These are phyloP conservation scores for Mrakia frigida DNA, from an alignment of 768 basidiomycete genomes.

Conservation along the genomic window DNA sequence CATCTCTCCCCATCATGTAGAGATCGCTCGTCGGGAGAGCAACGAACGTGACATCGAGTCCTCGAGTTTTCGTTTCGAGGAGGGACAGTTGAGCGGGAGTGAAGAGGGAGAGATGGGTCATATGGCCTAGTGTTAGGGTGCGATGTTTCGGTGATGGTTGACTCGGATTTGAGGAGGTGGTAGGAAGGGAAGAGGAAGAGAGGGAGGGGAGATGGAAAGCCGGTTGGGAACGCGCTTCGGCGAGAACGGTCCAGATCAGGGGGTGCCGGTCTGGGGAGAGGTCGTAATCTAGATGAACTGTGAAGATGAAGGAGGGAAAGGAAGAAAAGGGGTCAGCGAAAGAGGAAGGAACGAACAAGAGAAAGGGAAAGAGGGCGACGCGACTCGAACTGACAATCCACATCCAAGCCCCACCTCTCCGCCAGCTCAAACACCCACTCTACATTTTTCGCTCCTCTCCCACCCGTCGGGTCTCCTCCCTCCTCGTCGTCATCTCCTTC, in stretches of 20 bases:
- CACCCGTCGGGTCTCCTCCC: constrained; percentile 3
- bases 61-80: neutral
- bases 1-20: neutral
- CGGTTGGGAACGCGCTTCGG: neutral
- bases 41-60: neutral
- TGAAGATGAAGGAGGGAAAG: neutral
- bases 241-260: neutral
- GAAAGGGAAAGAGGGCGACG: neutral
- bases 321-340: too few relatives aligned
- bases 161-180: neutral
- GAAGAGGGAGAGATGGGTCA: neutral
- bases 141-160: neutral
- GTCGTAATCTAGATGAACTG: constrained; percentile 11
- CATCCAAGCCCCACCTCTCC: neutral
- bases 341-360: neutral
- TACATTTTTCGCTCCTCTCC: neutral
- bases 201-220: neutral
- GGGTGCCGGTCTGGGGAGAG: neutral
- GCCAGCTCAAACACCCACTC: constrained; percentile 10
- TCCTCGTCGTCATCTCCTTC: neutral
- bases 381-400: neutral
- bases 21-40: constrained; percentile 3
- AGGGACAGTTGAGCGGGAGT: neutral
- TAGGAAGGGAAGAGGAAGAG: neutral
- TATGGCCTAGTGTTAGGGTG: neutral